These are phyloP conservation scores for Phalaenopsis aphrodite DNA, from an alignment of 106 monocot genomes.

Conservation along the genomic window DNA sequence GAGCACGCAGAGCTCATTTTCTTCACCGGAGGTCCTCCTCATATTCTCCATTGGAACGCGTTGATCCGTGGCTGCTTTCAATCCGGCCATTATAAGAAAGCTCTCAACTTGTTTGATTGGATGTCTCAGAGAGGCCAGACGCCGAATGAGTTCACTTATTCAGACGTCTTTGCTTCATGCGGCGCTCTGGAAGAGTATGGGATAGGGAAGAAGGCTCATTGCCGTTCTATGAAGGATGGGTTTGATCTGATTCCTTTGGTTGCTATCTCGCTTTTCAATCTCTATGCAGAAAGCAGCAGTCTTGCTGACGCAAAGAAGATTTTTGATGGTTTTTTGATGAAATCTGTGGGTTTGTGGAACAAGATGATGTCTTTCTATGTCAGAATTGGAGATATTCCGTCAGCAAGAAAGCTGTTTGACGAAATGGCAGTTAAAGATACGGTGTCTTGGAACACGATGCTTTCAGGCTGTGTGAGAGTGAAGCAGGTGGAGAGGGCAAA, in stretches of 20 bases:
- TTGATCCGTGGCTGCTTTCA: constrained; percentile 25
- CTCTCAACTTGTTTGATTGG: constrained; percentile 15
- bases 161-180: constrained; percentile 14
- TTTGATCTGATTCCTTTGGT: constrained; percentile 5
- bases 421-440: constrained; percentile 22
- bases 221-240: constrained; percentile 13
- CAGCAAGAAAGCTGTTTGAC: constrained; percentile 20
- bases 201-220: constrained; percentile 19
- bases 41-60: constrained; percentile 22
- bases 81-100: constrained; percentile 3
- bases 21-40: background rate
- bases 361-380: constrained; percentile 19
- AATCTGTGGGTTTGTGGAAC: constrained; percentile 21
- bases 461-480: constrained; percentile 16
- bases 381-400: constrained; percentile 6
- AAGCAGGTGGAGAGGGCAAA: constrained; percentile 1
- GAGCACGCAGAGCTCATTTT: constrained; percentile 19
- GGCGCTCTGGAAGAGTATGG: background rate
- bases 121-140: constrained; percentile 13
- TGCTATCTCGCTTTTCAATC: constrained; percentile 7
- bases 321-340: constrained; percentile 12
- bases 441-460: constrained; percentile 28
- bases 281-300: constrained; percentile 3
- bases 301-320: constrained; percentile 11
- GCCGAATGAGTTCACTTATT: constrained; percentile 26